Evolutionary conservation across 257 asterid species (phyloP).

Genomic region (Lantana camara): DNA sequence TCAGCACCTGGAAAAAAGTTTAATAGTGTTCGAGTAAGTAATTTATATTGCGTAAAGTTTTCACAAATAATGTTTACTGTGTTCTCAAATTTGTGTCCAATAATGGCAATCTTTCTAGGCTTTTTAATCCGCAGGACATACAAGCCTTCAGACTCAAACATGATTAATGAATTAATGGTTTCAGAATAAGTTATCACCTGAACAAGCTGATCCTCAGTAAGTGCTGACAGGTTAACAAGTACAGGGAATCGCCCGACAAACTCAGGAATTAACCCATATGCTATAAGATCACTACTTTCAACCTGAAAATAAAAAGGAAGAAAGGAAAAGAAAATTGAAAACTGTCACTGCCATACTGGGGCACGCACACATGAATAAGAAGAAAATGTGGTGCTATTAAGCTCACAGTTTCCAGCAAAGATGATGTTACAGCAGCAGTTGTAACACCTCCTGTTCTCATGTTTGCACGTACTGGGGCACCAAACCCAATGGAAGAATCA

Average conservation of each 20-base stretch:
- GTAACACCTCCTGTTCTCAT: constrained; percentile 83
- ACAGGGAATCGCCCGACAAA: constrained; percentile 97
- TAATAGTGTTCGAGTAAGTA: constrained; percentile 13
- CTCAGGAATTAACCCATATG: constrained; percentile 97
- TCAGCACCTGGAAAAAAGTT: constrained; percentile 64
- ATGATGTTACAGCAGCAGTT: constrained; percentile 84
- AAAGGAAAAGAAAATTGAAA: background rate
- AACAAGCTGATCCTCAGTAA: constrained; percentile 94
- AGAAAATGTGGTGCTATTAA: background rate
- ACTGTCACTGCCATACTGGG: too few relatives aligned
- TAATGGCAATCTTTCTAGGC: too few relatives aligned
- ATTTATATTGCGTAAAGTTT: background rate
- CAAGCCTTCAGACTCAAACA: too few relatives aligned
- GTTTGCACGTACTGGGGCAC: constrained; percentile 96
- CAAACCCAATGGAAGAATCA: constrained; percentile 98
- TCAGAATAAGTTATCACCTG: constrained; percentile 55
- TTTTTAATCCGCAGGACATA: too few relatives aligned
- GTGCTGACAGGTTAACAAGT: constrained; percentile 90
- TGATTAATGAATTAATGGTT: too few relatives aligned
- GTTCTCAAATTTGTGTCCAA: background rate
- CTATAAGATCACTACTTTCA: constrained; percentile 97
- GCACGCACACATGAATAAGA: too few relatives aligned
- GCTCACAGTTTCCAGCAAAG: constrained; percentile 88
- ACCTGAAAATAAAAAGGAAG: constrained; percentile 50
- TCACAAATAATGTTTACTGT: background rate